Conservation (phyloP, 129 eudicot species). For the Silybum marianum region DNA sequence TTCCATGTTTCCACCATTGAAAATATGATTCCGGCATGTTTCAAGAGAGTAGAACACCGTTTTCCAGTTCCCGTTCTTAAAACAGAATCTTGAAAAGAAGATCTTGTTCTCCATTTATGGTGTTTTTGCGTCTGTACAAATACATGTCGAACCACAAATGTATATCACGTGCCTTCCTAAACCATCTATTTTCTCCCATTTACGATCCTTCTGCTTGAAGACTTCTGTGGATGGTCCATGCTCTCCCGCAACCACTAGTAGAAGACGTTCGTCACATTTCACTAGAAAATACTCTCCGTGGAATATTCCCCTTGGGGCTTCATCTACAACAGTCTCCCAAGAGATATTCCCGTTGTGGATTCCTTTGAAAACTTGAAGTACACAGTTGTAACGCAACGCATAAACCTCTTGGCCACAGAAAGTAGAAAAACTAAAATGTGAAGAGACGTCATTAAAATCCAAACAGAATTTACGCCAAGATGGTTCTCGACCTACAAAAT, state of each 20-base stretch:
- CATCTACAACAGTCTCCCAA: neutral
- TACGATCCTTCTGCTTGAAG: neutral
- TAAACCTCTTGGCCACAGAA: neutral
- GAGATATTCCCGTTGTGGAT: neutral
- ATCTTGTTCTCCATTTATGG: neutral
- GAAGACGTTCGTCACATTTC: slow-evolving; percentile 16
- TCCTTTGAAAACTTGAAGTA: neutral
- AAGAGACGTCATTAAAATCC: neutral
- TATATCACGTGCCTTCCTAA: neutral
- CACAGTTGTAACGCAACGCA: neutral
- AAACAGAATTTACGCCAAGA: neutral
- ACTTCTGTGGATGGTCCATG: neutral
- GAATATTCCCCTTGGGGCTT: neutral
- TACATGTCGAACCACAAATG: neutral
- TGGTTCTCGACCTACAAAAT: neutral
- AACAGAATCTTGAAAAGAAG: neutral
- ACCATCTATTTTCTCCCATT: neutral
- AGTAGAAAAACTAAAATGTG: neutral
- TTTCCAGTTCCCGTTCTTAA: neutral
- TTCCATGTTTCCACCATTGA: neutral
- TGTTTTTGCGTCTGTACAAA: neutral
- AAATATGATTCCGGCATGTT: neutral
- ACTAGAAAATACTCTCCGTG: neutral
- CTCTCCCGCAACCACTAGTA: neutral
- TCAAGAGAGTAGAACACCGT: neutral